Conservation (phyloP, 306 rosid genomes). For the Ceratonia siliqua region DNA sequence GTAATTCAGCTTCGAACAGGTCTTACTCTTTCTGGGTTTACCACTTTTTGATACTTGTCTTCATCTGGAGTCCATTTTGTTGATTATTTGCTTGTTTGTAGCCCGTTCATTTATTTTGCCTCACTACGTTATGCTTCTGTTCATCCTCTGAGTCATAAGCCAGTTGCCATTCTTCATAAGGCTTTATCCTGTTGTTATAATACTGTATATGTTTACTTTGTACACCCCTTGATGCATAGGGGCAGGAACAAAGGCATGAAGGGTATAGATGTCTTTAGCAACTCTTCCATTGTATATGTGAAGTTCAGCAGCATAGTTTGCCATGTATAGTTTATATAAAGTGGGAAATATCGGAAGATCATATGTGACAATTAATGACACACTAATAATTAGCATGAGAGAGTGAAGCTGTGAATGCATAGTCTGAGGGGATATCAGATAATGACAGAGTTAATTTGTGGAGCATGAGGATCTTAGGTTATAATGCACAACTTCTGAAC, state of each 20-base stretch:
- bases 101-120: background rate
- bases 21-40: conserved; percentile 16
- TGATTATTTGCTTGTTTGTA: background rate
- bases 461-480: background rate
- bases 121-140: conserved; percentile 11
- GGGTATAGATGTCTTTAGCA: background rate
- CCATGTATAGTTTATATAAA: background rate
- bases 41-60: background rate
- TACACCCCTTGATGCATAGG: background rate
- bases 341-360: background rate
- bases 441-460: background rate
- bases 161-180: background rate
- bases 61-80: background rate
- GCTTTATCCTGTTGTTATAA: conserved; percentile 15
- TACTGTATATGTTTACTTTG: background rate
- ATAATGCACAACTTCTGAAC: background rate
- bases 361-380: background rate
- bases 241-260: background rate
- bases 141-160: background rate
- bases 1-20: conserved; percentile 21
- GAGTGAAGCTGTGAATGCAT: background rate
- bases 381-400: background rate
- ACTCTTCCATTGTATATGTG: background rate
- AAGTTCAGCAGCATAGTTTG: background rate
- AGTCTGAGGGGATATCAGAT: background rate